Evolutionary conservation across 2,329 filamentous ascomycete genomes (phyloP).

Genomic region (Trichoderma harzianum): DNA sequence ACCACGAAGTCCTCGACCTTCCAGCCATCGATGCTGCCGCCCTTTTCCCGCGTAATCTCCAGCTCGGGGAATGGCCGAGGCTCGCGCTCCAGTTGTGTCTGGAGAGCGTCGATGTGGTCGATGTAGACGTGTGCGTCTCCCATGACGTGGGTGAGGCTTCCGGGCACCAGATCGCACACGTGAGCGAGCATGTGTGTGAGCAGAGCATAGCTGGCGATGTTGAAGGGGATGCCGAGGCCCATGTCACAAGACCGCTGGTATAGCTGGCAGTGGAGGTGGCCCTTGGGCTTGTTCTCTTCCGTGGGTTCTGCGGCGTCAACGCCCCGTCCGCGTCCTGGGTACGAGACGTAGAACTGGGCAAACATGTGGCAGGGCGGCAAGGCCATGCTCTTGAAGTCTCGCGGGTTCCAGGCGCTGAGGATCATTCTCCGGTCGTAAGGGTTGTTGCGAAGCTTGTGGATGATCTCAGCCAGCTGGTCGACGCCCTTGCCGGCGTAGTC

Average conservation of each 20-base stretch:
- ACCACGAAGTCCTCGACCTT: constrained; percentile 82
- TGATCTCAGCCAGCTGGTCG: constrained; percentile 88
- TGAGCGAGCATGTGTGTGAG: constrained; percentile 94
- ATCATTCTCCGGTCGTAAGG: constrained; percentile 91
- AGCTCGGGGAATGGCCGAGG: constrained; percentile 78
- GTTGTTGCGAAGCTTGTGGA: constrained; percentile 76
- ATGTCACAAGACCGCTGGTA: constrained; percentile 97
- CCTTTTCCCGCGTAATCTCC: constrained; percentile 64
- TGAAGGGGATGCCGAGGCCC: constrained; percentile 96
- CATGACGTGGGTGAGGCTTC: constrained; percentile 91
- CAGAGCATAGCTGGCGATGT: constrained; percentile 91
- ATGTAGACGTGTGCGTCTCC: constrained; percentile 96
- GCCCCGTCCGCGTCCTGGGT: constrained; percentile 42
- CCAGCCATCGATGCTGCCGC: constrained; percentile 86
- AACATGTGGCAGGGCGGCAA: constrained; percentile 97
- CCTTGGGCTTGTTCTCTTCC: constrained; percentile 46
- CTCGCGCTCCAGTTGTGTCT: constrained; percentile 74
- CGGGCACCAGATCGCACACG: constrained; percentile 78
- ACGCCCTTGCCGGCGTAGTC: constrained; percentile 89
- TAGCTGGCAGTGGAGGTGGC: constrained; percentile 78
- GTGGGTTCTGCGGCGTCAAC: constrained; percentile 15
- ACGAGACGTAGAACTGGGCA: constrained; percentile 91
- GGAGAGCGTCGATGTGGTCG: constrained; percentile 86
- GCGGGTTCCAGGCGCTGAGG: constrained; percentile 89
- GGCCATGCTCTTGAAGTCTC: constrained; percentile 82